These are phyloP conservation scores for Trichoderma parareesei DNA, from an alignment of 495 filamentous ascomycete genomes.

Conservation along the genomic window DNA sequence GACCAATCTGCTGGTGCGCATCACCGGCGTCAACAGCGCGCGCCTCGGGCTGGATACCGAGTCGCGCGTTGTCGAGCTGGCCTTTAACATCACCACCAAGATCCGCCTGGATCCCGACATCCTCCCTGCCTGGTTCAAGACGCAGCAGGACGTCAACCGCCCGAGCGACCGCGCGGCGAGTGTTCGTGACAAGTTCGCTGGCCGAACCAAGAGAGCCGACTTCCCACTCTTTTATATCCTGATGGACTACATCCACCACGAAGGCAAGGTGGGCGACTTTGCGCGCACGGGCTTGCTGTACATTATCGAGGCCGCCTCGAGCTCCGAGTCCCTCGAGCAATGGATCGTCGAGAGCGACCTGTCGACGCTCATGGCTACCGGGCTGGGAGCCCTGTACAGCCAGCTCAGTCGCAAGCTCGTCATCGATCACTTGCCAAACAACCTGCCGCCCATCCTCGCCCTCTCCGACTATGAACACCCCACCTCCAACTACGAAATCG, in stretches of 20 bases:
- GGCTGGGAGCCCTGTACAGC: conserved; percentile 90
- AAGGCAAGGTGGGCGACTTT: conserved; percentile 89
- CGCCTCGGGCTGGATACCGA: conserved; percentile 63
- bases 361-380: conserved; percentile 93
- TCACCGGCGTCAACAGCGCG: conserved; percentile 53
- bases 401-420: conserved; percentile 76
- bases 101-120: conserved; percentile 81
- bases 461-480: conserved; percentile 74
- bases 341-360: conserved; percentile 98
- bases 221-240: conserved; percentile 94
- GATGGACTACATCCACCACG: conserved; percentile 92
- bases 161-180: conserved; percentile 16
- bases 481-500: conserved; percentile 54
- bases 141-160: conserved; percentile 29
- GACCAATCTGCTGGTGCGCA: conserved; percentile 68
- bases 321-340: conserved; percentile 71
- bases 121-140: conserved; percentile 79
- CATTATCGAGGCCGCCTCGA: conserved; percentile 86
- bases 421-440: conserved; percentile 51
- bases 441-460: conserved; percentile 71
- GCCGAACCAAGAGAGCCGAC: conserved; percentile 80
- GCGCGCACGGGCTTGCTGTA: conserved; percentile 93
- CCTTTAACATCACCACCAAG: conserved; percentile 92
- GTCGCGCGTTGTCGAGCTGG: conserved; percentile 75
- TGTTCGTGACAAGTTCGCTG: conserved; percentile 62